A percentile compares a stretch with the other conserved stretches of the same genome.
Conservation (phyloP, 805 yeast species). For the Cephaloascus fragrans region DNA sequence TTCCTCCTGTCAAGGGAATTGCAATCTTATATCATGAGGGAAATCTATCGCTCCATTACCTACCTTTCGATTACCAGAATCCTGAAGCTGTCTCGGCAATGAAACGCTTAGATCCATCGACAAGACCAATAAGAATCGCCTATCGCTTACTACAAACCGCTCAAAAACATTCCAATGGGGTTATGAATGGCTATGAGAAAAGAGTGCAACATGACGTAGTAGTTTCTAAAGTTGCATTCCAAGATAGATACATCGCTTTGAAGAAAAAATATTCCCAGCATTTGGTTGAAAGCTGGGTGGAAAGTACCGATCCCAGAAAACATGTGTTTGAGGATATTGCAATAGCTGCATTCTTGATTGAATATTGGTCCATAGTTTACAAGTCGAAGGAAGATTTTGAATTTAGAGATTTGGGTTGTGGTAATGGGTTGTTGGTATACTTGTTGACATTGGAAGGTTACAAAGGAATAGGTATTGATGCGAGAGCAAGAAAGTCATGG, state of each 20-base stretch:
- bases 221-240: conserved; percentile 75
- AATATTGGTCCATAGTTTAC: conserved; percentile 61
- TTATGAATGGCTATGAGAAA: conserved; percentile 74
- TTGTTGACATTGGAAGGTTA: conserved; percentile 73
- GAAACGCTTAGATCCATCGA: conserved; percentile 27
- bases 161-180: conserved; percentile 75
- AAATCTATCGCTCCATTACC: conserved; percentile 61
- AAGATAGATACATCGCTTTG: conserved; percentile 67
- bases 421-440: conserved; percentile 81
- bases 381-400: conserved; percentile 36
- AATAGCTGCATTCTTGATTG: conserved; percentile 88
- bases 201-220: conserved; percentile 83
- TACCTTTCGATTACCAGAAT: conserved; percentile 39
- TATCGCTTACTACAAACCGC: conserved; percentile 72
- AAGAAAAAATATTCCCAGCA: conserved; percentile 74
- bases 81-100: conserved; percentile 14
- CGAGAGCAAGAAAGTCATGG: conserved; percentile 87
- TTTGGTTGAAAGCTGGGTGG: conserved; percentile 81
- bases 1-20: conserved; percentile 78
- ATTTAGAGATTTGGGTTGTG: conserved; percentile 90
- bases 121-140: conserved; percentile 75
- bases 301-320: conserved; percentile 87
- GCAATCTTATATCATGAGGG: conserved; percentile 48
- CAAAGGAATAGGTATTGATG: conserved; percentile 80
- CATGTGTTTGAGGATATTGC: conserved; percentile 96